Base-by-base conservation (phyloP, 2,329 filamentous ascomycete genomes). In the Cryphonectria nitschkei region DNA sequence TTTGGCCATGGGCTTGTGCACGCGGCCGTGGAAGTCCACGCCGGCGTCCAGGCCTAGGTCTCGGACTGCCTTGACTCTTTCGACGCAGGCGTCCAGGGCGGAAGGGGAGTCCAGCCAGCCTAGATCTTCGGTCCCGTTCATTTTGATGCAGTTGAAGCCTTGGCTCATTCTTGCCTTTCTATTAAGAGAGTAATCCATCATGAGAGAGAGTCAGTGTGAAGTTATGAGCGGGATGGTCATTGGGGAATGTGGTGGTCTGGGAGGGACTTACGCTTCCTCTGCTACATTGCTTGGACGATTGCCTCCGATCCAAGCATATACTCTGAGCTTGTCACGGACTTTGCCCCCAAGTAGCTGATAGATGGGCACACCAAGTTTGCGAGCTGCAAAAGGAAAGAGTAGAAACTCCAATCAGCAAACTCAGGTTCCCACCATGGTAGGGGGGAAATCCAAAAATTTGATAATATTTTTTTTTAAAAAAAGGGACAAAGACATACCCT, bases 241-340 rank as follows among this genome's bases (percentile, higher is more conserved):
- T 13, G 11, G 37, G 13, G 37, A 39, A 2, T 3, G 34, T 39
- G 9, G 8, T 14, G 58, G 29, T 11, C 34, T 41, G 11, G 1
- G 3, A 22, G 43, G 32, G 26, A 72, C 81, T 76, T 76, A 86
- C 80, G 86, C 89, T 76, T 87, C 86, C 3, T 75, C 75, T 73
- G 87, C 85, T 29, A 92, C 86, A 76, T 91, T 89, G n/a, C 78
- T 78, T 2, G 89, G 89, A 52, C 89, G 81, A 76, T 92, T 89
- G 4, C 89, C 90, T n/a, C 89, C 89, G 72, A 92, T 91, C 89
- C 90, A 92, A 16, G 87, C 87, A 76, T 91, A 92, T 0, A 91
- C 89, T 72, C 86, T 87, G 37, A 90, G 79, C 76, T 89, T 89
- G 74, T 88, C 82, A 63, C 89, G 83, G 2, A 92, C 83, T 72